Evolutionary conservation across 345 rosid species (phyloP), one percentile per base, ranked within the genome.

Genomic region (Camelina neglecta): DNA sequence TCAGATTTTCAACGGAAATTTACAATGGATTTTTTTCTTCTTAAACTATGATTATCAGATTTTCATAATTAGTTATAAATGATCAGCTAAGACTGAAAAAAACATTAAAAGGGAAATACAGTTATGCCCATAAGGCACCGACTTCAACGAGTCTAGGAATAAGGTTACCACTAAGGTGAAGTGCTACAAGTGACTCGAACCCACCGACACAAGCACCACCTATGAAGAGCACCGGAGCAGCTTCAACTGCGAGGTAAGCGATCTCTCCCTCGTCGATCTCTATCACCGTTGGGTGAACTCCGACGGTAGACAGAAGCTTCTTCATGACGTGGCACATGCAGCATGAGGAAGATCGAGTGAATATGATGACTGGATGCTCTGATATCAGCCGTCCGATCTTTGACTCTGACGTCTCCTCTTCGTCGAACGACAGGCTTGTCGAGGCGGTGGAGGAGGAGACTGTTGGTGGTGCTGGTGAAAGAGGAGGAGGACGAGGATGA

Each of bases 261-360:
- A 92, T 79, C 83, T 94, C 97, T 65, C 73, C 80, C 51, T 94
- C 96, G 16, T 92, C 93, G 29, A 92, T 80, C 79, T 94, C 97
- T 81, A 94, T 94, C 73, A 92, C 96, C 8, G 97, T 84, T 15
- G 97, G 98, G 49, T 94, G 90, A 71, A 92, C 98, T 8, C 98
- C 98, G 54, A 92, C 81, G 75, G 85, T 81, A 54, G 87, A 81
- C 21, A 94, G 77, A 61, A 94, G 92, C 63, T 84, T 88, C 79
- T 84, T 90, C 95, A 94, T 94, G 81, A 90, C 96, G 77, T 92
- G 98, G 82, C 98, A 90, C 98, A 94, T 94, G 89, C 92, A 94
- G 68, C 95, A 94, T 0, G 98, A 85, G 11, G 81, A 72, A 2
- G 95, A 82, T 26, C 90, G 83, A 71, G 90, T 90, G 87, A 94